Conservation (phyloP, 1,139 yeast species). For the Diutina neorugosa region DNA sequence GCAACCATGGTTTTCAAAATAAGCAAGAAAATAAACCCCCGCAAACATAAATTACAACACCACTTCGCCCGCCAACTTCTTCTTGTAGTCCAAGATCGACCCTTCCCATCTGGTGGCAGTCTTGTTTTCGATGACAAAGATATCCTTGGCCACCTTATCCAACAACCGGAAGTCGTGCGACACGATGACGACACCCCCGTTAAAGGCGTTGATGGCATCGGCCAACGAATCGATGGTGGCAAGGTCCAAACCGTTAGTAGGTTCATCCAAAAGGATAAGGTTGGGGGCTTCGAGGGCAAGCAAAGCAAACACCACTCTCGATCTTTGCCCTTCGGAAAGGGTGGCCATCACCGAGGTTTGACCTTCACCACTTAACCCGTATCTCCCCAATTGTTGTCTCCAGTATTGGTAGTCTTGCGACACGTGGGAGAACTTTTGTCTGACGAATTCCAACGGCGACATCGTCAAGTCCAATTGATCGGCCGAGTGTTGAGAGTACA, state of each 20-base stretch:
- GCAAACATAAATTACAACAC: slow-evolving; percentile 18
- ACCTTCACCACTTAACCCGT: slow-evolving; percentile 97
- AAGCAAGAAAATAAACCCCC: too few species aligned
- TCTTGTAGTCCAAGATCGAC: slow-evolving; percentile 80
- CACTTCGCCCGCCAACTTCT: slow-evolving; percentile 81
- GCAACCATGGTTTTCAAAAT: too few species aligned
- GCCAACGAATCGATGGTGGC: slow-evolving; percentile 97
- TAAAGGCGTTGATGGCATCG: slow-evolving; percentile 85
- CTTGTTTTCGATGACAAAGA: slow-evolving; percentile 88
- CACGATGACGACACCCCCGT: slow-evolving; percentile 97
- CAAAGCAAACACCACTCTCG: slow-evolving; percentile 94
- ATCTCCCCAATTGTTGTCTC: slow-evolving; percentile 97
- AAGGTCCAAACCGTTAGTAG: slow-evolving; percentile 98
- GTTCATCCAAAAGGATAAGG: slow-evolving; percentile 92
- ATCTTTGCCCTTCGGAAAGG: slow-evolving; percentile 96
- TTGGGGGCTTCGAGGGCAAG: slow-evolving; percentile 93
- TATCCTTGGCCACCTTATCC: slow-evolving; percentile 95
- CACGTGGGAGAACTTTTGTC: slow-evolving; percentile 77
- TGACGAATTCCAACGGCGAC: slow-evolving; percentile 91
- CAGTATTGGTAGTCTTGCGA: slow-evolving; percentile 98
- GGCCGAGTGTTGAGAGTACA: slow-evolving; percentile 97
- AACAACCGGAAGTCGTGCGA: slow-evolving; percentile 98
- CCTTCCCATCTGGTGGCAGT: slow-evolving; percentile 97
- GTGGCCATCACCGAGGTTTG: slow-evolving; percentile 99
- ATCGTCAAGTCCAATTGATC: slow-evolving; percentile 94